Evolutionary conservation across 768 basidiomycete genomes (phyloP), one percentile per base, ranked within the genome.

Genomic region (Termitomyces titanicus): DNA sequence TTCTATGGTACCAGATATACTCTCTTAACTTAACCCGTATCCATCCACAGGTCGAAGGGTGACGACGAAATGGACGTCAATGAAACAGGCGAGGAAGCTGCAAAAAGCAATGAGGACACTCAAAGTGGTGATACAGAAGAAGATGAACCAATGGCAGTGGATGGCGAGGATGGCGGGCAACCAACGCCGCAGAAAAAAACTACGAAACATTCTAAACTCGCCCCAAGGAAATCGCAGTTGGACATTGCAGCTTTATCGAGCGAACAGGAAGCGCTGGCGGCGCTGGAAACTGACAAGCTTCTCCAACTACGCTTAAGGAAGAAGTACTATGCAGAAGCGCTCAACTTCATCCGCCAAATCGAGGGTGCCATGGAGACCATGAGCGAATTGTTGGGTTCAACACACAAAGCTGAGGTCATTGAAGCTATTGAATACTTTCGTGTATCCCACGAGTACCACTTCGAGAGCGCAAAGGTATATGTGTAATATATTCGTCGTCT

Each of bases 361-460:
- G 80, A 82, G 61, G 70, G 67, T 39, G 85, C 89, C 2, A 85
- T 92, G 77, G 84, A 86, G 5, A 80, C 77, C 1, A 78, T 97
- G 43, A 81, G 80, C 49, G 82, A 89, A 61, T 69, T 99, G 5
- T 79, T 98, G 25, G 94, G 92, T 1, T 93, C 90, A 47, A 98
- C 80, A 51, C 88, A 82, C 72, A 93, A 92, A 66, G 74, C 86
- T 2, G 91, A 94, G 63, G 90, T 92, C 0, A 72, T 92, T 51
- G 92, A 92, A 66, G 77, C 86, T 9, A 92, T 94, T 71, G 89
- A 96, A 27, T 98, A 96, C 69, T 98, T 94, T 81, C 79, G 85
- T 45, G 79, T 87, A 6, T 83, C 89, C 0, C 81, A 86, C 62
- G 88, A 88, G 64, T 97, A 95, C 65, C 77, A 91, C 61, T 82